phyloP scores from a whole-genome alignment of 306 rosid genomes.

The Casuarina equisetifolia region DNA sequence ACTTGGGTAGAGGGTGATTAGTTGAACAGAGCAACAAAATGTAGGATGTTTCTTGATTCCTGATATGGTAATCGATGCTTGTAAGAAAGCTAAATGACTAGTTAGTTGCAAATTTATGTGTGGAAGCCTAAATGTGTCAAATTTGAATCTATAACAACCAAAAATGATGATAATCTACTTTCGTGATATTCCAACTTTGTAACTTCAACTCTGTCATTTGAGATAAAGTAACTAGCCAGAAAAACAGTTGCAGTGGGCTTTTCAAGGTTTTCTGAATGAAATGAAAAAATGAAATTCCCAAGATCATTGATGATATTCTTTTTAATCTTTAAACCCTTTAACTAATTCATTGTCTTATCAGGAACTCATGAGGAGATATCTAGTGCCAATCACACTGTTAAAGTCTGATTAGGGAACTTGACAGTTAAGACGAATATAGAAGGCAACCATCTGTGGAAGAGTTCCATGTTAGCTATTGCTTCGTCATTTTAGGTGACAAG shows the following conservation, averaged over 20 bases:
- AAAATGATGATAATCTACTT: not conserved
- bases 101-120: not conserved
- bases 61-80: not conserved
- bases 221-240: no score
- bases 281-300: not conserved
- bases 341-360: not conserved
- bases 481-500: conserved; percentile 18
- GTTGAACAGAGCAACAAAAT: not conserved
- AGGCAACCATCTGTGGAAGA: not conserved
- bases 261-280: not conserved
- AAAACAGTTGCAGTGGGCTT: no score
- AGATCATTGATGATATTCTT: not conserved
- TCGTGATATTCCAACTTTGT: not conserved
- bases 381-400: not conserved
- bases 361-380: not conserved
- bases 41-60: not conserved
- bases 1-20: not conserved
- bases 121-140: not conserved
- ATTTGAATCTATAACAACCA: not conserved
- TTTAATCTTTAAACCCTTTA: not conserved
- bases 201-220: not conserved
- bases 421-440: not conserved
- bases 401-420: not conserved
- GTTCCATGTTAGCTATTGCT: not conserved
- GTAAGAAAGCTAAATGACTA: not conserved